Base-by-base conservation (phyloP, 345 rosid genomes). In the Populus alba region DNA sequence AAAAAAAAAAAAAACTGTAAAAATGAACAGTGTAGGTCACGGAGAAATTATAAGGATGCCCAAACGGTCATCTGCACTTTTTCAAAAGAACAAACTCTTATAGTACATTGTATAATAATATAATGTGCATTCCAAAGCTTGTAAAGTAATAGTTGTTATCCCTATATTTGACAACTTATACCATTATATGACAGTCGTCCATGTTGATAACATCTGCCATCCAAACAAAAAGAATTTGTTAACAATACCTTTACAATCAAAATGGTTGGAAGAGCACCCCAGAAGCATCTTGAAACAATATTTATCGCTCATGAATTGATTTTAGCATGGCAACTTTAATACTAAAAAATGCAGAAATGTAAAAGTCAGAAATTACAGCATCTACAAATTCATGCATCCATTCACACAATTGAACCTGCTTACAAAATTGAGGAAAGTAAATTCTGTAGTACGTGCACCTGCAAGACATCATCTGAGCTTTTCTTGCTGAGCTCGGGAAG, bases 401-500 rank as follows among this genome's bases (percentile, higher is more conserved):
- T 49, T 13, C 61, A 72, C 15, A 47, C 62, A 22, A 53, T 37
- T 69, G 63, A 45, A 27, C 12, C 20, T 12, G 16, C n/a, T 66
- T 37, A 75, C 79, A 80, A 75, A 71, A 71, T 63, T 71, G 72
- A 68, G 61, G 71, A 63, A 70, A 37, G 61, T 49, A 51, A 62
- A 51, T 70, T 63, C 68, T 79, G 12, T 33, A 22, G 59, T 71
- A 67, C 38, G 47, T 75, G 72, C 53, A 63, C 43, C 71, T 71
- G 73, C 72, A 68, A 37, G 65, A 38, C 72, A 22, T 81, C 72
- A 81, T 72, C 39, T 57, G 35, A 20, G 65, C 77, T 74, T 88
- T 81, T 86, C 90, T 83, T 85, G 87, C 75, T 66, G 87, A 80
- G 81, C 72, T 66, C 67, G 78, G 67, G 92, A 86, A 78, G 76